Evolutionary conservation across 208 protist species (phyloP), one percentile per base, ranked within the genome.

Genomic region (Trypanosoma cruzi): DNA sequence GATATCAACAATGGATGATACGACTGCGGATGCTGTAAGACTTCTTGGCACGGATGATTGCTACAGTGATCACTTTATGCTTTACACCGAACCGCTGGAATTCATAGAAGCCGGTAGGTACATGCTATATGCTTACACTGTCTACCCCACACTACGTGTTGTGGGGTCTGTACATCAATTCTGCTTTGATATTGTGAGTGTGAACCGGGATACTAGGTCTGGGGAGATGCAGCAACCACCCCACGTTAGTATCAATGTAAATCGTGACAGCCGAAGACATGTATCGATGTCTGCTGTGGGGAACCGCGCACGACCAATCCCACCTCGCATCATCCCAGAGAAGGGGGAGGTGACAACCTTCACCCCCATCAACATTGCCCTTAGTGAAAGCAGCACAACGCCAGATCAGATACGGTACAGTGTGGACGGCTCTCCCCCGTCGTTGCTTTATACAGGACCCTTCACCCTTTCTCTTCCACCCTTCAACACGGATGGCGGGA

Each of bases 401-500:
- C 66, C 75, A 4, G 83, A 90, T 64, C 82, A 92, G 72, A 76
- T 95, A 16, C 85, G 85, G 42, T 95, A 93, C 81, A 95, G 89
- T 71, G 71, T 86, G 14, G 89, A 95, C 37, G 89, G 89, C 50
- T 84, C 78, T 54, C 83, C 84, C 52, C 89, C 89, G 13, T 90
- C 67, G n/a, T 37, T 89, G 48, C 42, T 90, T 29, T 95, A 95
- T 79, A 85, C 74, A 31, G 84, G 74, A 6, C 86, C 89, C 5
- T 91, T 95, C 64, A 86, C 68, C n/a, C 77, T 95, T 24, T 81
- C 80, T 13, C 24, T 89, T 46, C 86, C 80, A 1, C 78, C 80
- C 24, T 68, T 76, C 22, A 64, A 64, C 22, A 58, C 11, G 69
- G 29, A 66, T 62, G 34, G 52, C 69, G 2, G 60, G 64, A 46